These are phyloP conservation scores for Lipomyces anomalus DNA, from an alignment of 805 yeast species.

Conservation along the genomic window DNA sequence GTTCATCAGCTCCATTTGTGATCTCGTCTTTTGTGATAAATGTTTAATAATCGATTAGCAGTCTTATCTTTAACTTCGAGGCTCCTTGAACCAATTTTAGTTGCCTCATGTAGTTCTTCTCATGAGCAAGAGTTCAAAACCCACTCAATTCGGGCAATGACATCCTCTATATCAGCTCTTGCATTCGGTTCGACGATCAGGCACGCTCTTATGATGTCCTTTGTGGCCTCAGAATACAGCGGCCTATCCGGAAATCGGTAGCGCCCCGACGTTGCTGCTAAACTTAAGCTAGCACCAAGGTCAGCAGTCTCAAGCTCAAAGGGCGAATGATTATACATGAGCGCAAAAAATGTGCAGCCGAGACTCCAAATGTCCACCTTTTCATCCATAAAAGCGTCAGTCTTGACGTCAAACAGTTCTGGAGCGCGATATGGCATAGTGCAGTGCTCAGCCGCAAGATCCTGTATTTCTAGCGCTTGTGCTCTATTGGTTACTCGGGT, in stretches of 20 bases:
- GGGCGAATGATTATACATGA: conserved; percentile 77
- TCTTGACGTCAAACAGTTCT: conserved; percentile 71
- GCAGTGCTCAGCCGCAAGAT: conserved; percentile 76
- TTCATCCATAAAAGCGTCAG: conserved; percentile 61
- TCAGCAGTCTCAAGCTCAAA: conserved; percentile 77
- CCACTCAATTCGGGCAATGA: conserved; percentile 47
- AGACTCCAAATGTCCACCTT: conserved; percentile 86
- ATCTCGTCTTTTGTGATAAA: background rate
- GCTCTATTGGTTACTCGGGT: conserved; percentile 51
- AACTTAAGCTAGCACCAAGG: conserved; percentile 72
- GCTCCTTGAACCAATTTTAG: background rate
- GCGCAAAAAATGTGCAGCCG: conserved; percentile 75
- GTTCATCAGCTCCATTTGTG: background rate
- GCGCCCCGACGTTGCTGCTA: conserved; percentile 68
- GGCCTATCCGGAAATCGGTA: conserved; percentile 52
- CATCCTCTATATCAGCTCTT: conserved; percentile 61
- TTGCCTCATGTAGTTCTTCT: no score
- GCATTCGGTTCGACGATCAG: conserved; percentile 53
- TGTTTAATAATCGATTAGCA: no score
- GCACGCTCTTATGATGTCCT: conserved; percentile 54
- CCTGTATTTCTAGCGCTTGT: conserved; percentile 71
- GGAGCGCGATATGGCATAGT: conserved; percentile 88
- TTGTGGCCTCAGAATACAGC: conserved; percentile 50
- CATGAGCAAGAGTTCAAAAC: no score
- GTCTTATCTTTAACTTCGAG: background rate